Evolutionary conservation across 495 filamentous ascomycete genomes (phyloP).

Genomic region (Hypoxylon fuscum): DNA sequence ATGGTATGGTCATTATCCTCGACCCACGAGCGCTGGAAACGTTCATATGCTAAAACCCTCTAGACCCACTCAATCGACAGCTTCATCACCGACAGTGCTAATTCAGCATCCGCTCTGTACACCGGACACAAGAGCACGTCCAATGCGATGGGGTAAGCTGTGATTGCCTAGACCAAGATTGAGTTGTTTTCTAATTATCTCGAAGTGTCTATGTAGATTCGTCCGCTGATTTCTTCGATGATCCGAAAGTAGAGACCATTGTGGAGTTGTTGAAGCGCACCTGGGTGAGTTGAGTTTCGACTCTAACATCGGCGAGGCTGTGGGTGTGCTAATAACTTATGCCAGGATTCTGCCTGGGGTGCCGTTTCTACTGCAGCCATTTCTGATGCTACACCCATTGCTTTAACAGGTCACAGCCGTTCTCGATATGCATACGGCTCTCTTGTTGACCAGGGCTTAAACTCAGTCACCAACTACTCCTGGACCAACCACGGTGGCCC

Average conservation of each 20-base stretch:
- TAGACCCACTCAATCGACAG: slow-evolving; percentile 73
- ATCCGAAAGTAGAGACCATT: slow-evolving; percentile 82
- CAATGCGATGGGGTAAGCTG: slow-evolving; percentile 68
- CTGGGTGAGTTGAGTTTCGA: slow-evolving; percentile 58
- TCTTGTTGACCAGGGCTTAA: slow-evolving; percentile 68
- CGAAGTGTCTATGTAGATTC: slow-evolving; percentile 74
- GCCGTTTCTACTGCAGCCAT: slow-evolving; percentile 73
- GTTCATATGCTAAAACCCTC: slow-evolving; percentile 21
- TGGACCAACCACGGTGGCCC: slow-evolving; percentile 74
- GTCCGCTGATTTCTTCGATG: slow-evolving; percentile 69
- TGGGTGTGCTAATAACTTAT: slow-evolving; percentile 12
- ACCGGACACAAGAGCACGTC: slow-evolving; percentile 78
- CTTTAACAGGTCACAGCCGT: slow-evolving; percentile 71
- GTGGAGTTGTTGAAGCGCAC: slow-evolving; percentile 73
- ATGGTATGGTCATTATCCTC: slow-evolving; percentile 51
- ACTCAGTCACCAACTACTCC: slow-evolving; percentile 68
- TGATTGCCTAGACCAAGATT: neutral
- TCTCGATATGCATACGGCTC: slow-evolving; percentile 68
- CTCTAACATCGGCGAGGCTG: neutral
- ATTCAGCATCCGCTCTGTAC: slow-evolving; percentile 78
- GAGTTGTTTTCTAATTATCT: neutral
- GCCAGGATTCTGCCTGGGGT: slow-evolving; percentile 56
- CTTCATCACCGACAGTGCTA: slow-evolving; percentile 82
- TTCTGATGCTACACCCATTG: slow-evolving; percentile 77
- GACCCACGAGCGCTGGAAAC: slow-evolving; percentile 15